A percentile compares a stretch with the other conserved stretches of the same genome.
Conservation (phyloP, 192 early-diverging fungal species). For the Chytriomyces sp. region DNA sequence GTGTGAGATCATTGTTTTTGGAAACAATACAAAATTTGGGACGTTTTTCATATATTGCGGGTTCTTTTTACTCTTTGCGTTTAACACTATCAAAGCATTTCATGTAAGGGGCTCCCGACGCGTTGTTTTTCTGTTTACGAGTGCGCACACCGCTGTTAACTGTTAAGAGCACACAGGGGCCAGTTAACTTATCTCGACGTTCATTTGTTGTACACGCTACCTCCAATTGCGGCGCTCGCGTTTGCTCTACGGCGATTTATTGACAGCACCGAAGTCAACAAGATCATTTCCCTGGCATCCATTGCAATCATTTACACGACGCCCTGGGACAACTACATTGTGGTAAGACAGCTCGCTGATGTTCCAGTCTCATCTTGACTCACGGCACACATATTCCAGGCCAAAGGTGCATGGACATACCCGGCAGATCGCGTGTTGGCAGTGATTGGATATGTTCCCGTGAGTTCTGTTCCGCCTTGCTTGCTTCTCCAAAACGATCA, state of each 20-base stretch:
- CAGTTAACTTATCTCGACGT: conserved; percentile 59
- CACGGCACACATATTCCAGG: background rate
- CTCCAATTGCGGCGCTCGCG: conserved; percentile 39
- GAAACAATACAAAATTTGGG: too few species aligned
- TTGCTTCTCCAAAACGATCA: background rate
- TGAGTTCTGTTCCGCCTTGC: background rate
- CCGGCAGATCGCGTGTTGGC: conserved; percentile 47
- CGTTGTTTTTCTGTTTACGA: background rate
- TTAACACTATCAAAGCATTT: too few species aligned
- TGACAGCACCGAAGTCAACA: conserved; percentile 10
- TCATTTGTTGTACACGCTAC: conserved; percentile 58
- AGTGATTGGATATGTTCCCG: conserved; percentile 63
- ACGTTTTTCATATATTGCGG: too few species aligned
- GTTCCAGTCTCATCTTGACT: background rate
- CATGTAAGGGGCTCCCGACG: background rate
- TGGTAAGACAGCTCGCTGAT: conserved; percentile 26
- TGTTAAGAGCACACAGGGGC: conserved; percentile 5
- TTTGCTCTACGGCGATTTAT: conserved; percentile 43
- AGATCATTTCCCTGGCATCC: conserved; percentile 5
- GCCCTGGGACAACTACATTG: conserved; percentile 64
- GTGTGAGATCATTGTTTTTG: too few species aligned
- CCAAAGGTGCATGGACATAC: conserved; percentile 56
- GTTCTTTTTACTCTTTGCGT: too few species aligned
- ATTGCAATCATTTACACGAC: conserved; percentile 59
- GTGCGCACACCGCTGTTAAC: background rate